A percentile compares a stretch with the other conserved stretches of the same genome.
Conservation (phyloP, 495 filamentous ascomycete species). For the Podospora tetraspora region DNA sequence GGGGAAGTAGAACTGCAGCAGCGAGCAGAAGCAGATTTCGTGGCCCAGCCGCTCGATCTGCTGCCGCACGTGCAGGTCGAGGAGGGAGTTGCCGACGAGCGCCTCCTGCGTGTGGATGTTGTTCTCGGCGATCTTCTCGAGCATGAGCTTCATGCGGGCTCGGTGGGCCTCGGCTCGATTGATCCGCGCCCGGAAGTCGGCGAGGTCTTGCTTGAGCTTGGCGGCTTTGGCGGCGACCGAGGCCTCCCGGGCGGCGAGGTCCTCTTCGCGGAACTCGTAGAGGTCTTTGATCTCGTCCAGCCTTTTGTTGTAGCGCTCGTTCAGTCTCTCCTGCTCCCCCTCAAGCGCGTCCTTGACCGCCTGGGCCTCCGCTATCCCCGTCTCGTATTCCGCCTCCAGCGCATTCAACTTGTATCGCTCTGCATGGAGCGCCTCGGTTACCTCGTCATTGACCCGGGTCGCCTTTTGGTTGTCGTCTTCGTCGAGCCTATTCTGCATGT, state of each 20-base stretch:
- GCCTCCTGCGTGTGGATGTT: background rate
- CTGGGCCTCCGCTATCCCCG: background rate
- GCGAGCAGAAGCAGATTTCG: conserved; percentile 23
- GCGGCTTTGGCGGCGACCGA: background rate
- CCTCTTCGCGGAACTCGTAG: background rate
- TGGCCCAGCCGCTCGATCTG: background rate
- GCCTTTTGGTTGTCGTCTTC: background rate
- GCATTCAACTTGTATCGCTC: background rate
- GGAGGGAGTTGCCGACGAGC: background rate
- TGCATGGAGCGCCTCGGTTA: background rate
- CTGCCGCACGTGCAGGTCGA: background rate
- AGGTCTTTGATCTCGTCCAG: background rate
- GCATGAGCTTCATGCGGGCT: background rate
- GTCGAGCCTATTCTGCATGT: background rate
- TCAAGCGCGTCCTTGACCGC: background rate
- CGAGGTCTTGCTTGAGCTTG: background rate
- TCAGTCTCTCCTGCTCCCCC: background rate
- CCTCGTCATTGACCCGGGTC: no score
- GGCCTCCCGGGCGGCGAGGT: no score
- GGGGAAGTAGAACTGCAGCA: conserved; percentile 17
- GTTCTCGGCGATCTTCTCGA: background rate
- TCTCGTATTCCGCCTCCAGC: background rate
- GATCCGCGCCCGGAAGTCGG: background rate
- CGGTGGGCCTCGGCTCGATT: background rate
- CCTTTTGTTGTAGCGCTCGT: background rate